These are phyloP conservation scores for Apocynum venetum DNA, from an alignment of 257 asterid species.

Conservation along the genomic window DNA sequence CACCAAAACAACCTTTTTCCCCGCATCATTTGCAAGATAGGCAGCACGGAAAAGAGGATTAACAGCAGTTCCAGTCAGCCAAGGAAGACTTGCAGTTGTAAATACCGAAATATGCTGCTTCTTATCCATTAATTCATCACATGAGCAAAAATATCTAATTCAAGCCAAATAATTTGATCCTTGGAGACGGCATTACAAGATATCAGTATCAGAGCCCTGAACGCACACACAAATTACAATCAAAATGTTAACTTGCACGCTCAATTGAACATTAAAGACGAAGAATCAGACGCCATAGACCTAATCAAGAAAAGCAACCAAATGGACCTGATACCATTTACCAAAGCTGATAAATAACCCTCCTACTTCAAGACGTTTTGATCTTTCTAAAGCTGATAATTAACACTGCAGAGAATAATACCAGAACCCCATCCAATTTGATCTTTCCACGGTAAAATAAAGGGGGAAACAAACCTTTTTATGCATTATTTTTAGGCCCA, in stretches of 20 bases:
- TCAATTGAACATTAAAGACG: not conserved
- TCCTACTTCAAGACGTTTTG: not conserved
- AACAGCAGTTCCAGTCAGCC: slow-evolving; percentile 97
- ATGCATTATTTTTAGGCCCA: not conserved
- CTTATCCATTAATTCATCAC: slow-evolving; percentile 24
- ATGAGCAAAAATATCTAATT: not conserved
- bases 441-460: not conserved
- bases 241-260: not conserved
- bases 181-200: not conserved
- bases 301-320: not conserved
- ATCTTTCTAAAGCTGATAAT: not conserved
- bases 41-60: slow-evolving; percentile 98
- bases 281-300: not conserved
- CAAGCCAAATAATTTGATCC: not conserved
- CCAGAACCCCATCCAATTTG: not conserved
- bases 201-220: slow-evolving; percentile 1
- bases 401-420: not conserved
- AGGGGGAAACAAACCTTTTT: not conserved
- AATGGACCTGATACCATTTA: not conserved
- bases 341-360: not conserved
- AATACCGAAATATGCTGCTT: slow-evolving; percentile 61
- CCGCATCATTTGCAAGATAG: slow-evolving; percentile 68
- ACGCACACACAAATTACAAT: slow-evolving; percentile 3
- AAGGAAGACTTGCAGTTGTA: slow-evolving; percentile 99
- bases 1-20: slow-evolving; percentile 68